Evolutionary conservation across 352 stramenopile species (phyloP).

Genomic region (Pythium dissotocum): DNA sequence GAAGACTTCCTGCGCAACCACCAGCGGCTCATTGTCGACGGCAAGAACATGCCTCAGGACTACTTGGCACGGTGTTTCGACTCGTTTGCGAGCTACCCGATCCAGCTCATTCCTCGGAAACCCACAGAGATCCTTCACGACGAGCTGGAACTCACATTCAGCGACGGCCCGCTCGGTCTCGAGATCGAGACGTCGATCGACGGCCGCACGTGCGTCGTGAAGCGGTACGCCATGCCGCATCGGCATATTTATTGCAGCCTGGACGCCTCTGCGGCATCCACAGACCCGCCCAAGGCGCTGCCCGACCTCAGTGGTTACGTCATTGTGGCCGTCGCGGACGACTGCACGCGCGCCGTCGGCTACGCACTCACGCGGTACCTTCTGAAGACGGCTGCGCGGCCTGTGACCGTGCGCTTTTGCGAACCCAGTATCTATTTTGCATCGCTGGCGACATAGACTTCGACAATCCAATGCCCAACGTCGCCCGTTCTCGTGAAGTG

Average conservation of each 20-base stretch:
- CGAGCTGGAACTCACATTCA: constrained; percentile 74
- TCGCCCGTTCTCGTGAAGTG: neutral
- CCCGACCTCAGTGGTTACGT: constrained; percentile 49
- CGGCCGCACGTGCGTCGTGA: constrained; percentile 62
- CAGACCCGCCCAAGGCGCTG: constrained; percentile 1
- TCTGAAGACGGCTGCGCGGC: constrained; percentile 62
- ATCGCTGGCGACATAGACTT: constrained; percentile 31
- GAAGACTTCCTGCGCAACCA: constrained; percentile 78
- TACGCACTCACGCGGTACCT: constrained; percentile 70
- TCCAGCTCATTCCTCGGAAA: constrained; percentile 65
- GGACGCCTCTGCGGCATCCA: constrained; percentile 8
- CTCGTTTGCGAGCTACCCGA: constrained; percentile 55
- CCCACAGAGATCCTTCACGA: constrained; percentile 38
- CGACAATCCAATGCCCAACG: neutral
- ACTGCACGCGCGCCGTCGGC: constrained; percentile 66
- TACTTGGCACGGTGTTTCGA: constrained; percentile 70
- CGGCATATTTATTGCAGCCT: constrained; percentile 52
- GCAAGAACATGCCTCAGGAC: constrained; percentile 39
- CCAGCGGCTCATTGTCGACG: constrained; percentile 46
- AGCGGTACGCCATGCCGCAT: constrained; percentile 38
- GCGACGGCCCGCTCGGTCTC: constrained; percentile 48
- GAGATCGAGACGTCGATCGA: constrained; percentile 84
- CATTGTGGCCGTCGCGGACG: constrained; percentile 67
- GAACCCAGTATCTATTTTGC: constrained; percentile 80
- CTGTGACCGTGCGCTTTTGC: constrained; percentile 72